phyloP scores from a whole-genome alignment of 2,329 filamentous ascomycete genomes.

The Monilinia fructicola region DNA sequence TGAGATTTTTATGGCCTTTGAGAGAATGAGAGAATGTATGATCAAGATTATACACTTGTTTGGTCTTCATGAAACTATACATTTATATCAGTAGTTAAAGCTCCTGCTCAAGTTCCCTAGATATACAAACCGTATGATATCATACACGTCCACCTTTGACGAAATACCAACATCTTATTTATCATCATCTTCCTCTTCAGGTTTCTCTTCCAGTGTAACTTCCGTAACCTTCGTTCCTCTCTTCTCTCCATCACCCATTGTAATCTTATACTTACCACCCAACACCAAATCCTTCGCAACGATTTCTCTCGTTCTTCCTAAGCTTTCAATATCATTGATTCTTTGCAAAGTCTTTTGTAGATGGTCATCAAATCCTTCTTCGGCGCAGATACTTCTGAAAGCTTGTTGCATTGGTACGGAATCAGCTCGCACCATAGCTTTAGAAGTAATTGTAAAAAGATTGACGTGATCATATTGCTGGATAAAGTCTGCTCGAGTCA shows the following conservation, averaged over 20 bases:
- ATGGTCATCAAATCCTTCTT: conserved; percentile 77
- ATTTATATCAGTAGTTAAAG: no score
- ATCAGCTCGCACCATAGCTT: conserved; percentile 84
- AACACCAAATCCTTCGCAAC: conserved; percentile 93
- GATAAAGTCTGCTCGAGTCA: conserved; percentile 95
- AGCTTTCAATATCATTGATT: conserved; percentile 88
- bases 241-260: conserved; percentile 34
- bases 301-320: conserved; percentile 89
- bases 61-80: no score
- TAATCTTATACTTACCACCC: conserved; percentile 74
- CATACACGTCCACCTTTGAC: no score
- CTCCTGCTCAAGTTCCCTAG: no score
- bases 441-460: conserved; percentile 89
- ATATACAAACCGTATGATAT: no score
- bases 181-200: conserved; percentile 4
- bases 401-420: conserved; percentile 95
- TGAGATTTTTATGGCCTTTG: no score
- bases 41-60: no score
- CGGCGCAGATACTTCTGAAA: conserved; percentile 77
- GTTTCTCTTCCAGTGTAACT: conserved; percentile 34
- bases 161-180: no score
- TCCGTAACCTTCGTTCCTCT: conserved; percentile 35
- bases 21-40: no score
- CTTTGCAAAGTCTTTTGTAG: conserved; percentile 79
- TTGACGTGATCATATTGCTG: conserved; percentile 90